These are phyloP conservation scores for Rhodosorus marinus DNA, from an alignment of 23 red algal species.

Conservation along the genomic window DNA sequence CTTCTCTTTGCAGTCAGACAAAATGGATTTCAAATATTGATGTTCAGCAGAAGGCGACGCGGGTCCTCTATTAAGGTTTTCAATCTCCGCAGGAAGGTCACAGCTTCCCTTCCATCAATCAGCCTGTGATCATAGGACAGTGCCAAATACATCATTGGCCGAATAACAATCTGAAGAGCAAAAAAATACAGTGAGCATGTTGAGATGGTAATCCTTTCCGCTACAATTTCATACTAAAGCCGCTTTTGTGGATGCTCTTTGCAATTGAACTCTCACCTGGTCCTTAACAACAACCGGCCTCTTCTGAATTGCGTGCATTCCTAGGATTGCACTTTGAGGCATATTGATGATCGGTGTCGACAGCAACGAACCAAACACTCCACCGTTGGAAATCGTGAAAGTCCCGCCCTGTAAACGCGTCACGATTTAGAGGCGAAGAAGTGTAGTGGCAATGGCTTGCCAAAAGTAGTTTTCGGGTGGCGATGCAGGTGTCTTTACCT, in stretches of 20 bases:
- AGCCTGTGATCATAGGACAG: slow-evolving; percentile 95
- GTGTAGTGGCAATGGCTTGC: no score
- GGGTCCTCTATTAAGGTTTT: slow-evolving; percentile 96
- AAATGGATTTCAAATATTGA: slow-evolving; percentile 54
- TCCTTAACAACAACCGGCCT: slow-evolving; percentile 80
- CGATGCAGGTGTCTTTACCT: no score
- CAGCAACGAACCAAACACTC: slow-evolving; percentile 84
- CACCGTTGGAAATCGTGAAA: slow-evolving; percentile 96
- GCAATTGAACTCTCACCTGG: no score
- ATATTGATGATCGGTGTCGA: slow-evolving; percentile 97
- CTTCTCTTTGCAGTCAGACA: no score
- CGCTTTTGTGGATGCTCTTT: no score
- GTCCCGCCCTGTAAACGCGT: slow-evolving; percentile 99
- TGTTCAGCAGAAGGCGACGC: slow-evolving; percentile 70
- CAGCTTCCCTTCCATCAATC: slow-evolving; percentile 97
- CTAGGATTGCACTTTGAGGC: slow-evolving; percentile 96
- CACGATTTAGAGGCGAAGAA: background rate
- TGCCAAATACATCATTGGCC: slow-evolving; percentile 99
- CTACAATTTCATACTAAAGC: background rate
- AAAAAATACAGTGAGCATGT: background rate
- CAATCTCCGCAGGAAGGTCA: slow-evolving; percentile 82
- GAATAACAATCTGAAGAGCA: slow-evolving; percentile 78
- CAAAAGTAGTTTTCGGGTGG: no score
- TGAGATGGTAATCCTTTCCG: background rate
- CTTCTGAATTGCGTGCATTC: slow-evolving; percentile 98